phyloP scores from a whole-genome alignment of 371 early-diverging fungal genomes.

The Mucor irregularis region DNA sequence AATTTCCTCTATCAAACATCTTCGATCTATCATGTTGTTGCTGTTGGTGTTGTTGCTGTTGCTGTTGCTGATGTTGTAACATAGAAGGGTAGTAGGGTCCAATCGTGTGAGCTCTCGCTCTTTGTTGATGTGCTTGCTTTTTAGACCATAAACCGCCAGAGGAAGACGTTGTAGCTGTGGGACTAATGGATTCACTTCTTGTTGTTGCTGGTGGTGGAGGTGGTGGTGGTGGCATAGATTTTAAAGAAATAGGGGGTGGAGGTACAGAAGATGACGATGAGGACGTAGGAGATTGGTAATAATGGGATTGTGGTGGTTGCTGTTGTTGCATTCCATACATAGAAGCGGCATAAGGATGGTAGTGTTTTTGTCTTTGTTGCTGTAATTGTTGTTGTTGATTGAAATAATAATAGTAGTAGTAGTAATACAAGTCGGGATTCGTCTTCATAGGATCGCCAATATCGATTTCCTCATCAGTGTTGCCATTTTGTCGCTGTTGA shows the following conservation, averaged over 20 bases:
- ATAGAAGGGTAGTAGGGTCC: slow-evolving; percentile 12
- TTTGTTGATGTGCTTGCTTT: slow-evolving; percentile 11
- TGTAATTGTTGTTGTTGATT: slow-evolving; percentile 26
- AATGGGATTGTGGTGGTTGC: neutral
- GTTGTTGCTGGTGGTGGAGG: slow-evolving; percentile 17
- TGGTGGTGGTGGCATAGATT: slow-evolving; percentile 19
- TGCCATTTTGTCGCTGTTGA: slow-evolving; percentile 12
- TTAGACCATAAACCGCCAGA: slow-evolving; percentile 1
- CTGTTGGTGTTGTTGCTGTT: neutral
- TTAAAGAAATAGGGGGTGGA: slow-evolving; percentile 14
- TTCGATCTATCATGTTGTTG: neutral
- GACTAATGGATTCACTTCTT: slow-evolving; percentile 1
- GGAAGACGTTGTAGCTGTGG: slow-evolving; percentile 7
- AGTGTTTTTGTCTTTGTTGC: slow-evolving; percentile 8
- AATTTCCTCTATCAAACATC: neutral
- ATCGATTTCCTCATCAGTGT: neutral
- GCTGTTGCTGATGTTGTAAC: neutral
- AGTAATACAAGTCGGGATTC: slow-evolving; percentile 30
- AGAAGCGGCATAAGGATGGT: slow-evolving; percentile 3
- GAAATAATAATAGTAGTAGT: slow-evolving; percentile 34
- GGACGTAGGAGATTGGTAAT: neutral
- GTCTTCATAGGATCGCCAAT: slow-evolving; percentile 18
- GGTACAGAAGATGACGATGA: slow-evolving; percentile 6
- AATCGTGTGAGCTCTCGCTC: slow-evolving; percentile 21
- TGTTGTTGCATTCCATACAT: neutral